phyloP scores from a whole-genome alignment of 176 grass and related monocot species.

The Pontederia crassipes region DNA sequence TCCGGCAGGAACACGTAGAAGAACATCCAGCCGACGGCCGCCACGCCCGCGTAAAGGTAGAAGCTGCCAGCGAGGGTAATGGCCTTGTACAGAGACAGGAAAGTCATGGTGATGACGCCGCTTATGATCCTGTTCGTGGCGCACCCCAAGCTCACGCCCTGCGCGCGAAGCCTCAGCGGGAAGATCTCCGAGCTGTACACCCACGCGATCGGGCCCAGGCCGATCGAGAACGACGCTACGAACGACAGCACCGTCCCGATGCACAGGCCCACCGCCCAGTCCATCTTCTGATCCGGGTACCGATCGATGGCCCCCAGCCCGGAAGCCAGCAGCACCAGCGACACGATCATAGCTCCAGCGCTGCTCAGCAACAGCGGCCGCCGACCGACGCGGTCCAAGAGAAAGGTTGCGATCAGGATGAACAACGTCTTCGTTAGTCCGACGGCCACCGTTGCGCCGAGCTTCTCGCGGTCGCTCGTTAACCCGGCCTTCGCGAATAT shows the following conservation, averaged over 20 bases:
- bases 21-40: not conserved
- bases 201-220: not conserved
- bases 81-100: slow-evolving; percentile 1
- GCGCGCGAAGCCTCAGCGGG: slow-evolving; percentile 5
- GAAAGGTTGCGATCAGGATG: slow-evolving; percentile 65
- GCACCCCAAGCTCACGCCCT: not conserved
- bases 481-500: slow-evolving; percentile 64
- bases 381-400: slow-evolving; percentile 65
- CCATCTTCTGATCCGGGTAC: not conserved
- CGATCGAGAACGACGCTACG: slow-evolving; percentile 7
- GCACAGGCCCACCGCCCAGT: slow-evolving; percentile 7
- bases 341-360: slow-evolving; percentile 54
- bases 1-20: slow-evolving; percentile 13
- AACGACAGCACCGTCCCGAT: not conserved
- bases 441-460: slow-evolving; percentile 49
- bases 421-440: slow-evolving; percentile 62
- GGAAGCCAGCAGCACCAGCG: slow-evolving; percentile 39
- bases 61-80: slow-evolving; percentile 1
- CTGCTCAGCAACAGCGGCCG: slow-evolving; percentile 68
- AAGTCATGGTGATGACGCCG: slow-evolving; percentile 4
- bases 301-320: slow-evolving; percentile 29
- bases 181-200: slow-evolving; percentile 15
- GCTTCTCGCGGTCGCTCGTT: slow-evolving; percentile 1
- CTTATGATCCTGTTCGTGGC: not conserved
- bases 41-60: slow-evolving; percentile 2